These are phyloP conservation scores for Fusarium incarnatum DNA, from an alignment of 2,329 filamentous ascomycete species.

Conservation along the genomic window DNA sequence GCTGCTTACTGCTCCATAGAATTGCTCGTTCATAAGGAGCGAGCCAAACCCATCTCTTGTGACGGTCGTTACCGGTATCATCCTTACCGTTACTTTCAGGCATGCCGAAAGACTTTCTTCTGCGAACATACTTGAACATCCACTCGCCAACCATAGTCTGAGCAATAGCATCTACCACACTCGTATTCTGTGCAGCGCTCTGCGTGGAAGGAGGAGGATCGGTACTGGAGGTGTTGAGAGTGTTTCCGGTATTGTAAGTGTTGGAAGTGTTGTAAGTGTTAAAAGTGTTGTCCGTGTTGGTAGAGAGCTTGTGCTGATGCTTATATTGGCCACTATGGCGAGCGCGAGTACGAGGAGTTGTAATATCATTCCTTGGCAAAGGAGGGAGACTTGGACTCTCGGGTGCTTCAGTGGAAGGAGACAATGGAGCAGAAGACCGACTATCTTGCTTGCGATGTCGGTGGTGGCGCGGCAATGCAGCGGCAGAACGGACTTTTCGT, in stretches of 20 bases:
- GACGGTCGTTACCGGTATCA: slow-evolving; percentile 80
- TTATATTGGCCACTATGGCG: slow-evolving; percentile 57
- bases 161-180: slow-evolving; percentile 94
- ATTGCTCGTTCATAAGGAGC: slow-evolving; percentile 96
- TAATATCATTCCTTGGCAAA: slow-evolving; percentile 78
- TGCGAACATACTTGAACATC: slow-evolving; percentile 92
- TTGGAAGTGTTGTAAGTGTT: slow-evolving; percentile 56
- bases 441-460: slow-evolving; percentile 64
- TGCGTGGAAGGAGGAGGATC: slow-evolving; percentile 55
- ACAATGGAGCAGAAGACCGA: slow-evolving; percentile 73
- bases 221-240: slow-evolving; percentile 61
- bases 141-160: slow-evolving; percentile 98
- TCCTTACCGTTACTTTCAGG: slow-evolving; percentile 74
- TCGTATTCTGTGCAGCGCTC: slow-evolving; percentile 74
- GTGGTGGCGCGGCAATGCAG: slow-evolving; percentile 72
- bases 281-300: slow-evolving; percentile 66
- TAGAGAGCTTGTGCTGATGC: slow-evolving; percentile 70
- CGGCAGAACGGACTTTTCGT: slow-evolving; percentile 87
- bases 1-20: slow-evolving; percentile 98
- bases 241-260: slow-evolving; percentile 67
- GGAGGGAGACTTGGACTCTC: slow-evolving; percentile 80
- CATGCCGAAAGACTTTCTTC: slow-evolving; percentile 91
- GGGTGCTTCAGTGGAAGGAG: slow-evolving; percentile 73
- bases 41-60: slow-evolving; percentile 98
- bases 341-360: slow-evolving; percentile 65